Base-by-base conservation (phyloP, 1,284 basidiomycete genomes). In the Tylopilus orsonianus region DNA sequence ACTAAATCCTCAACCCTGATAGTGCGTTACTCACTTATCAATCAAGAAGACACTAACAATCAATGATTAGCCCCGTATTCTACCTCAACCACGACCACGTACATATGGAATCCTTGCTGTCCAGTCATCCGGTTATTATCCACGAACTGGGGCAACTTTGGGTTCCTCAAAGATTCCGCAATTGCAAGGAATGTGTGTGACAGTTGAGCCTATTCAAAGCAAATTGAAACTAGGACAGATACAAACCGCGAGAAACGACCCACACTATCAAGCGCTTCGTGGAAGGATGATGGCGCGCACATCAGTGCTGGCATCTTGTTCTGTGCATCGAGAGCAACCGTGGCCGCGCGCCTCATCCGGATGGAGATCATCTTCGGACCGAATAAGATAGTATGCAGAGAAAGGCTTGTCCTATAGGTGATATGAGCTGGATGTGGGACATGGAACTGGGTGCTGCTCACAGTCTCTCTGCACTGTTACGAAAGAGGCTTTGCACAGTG, bases 31-130 rank as follows among this genome's bases (percentile, higher is more conserved):
- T 32, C 50, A 74, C 77, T 72, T 71, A 50, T 81, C 79, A 39
- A 80, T 75, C 20, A 76, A 70, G 49, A 80, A 80, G 22, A 81
- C 72, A 2, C 80, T 41, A 16, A 24, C 20, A 8, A 44, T n/a
- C 16, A 36, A 10, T 34, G 8, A 22, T 53, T 3, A 52, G 40
- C 29, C 20, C 20, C 26, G 9, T 9, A 18, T 22, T 22, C 2
- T 2, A 8, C 9, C 3, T 16, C 39, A 1, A 12, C 44, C 23
- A 12, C 4, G 27, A 20, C 20, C 10, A 69, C 79, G 10, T 64
- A 83, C 81, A 84, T 76, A 53, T 84, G 82, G 57, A 79, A 83
- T 0, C 79, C 69, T 53, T 79, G 77, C 23, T 75, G 75, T 54
- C 73, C 51, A 4, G 72, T 62, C 8, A 62, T 62, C 1, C 81